phyloP scores from a whole-genome alignment of 2,329 filamentous ascomycete genomes.

The Botrytis elliptica region DNA sequence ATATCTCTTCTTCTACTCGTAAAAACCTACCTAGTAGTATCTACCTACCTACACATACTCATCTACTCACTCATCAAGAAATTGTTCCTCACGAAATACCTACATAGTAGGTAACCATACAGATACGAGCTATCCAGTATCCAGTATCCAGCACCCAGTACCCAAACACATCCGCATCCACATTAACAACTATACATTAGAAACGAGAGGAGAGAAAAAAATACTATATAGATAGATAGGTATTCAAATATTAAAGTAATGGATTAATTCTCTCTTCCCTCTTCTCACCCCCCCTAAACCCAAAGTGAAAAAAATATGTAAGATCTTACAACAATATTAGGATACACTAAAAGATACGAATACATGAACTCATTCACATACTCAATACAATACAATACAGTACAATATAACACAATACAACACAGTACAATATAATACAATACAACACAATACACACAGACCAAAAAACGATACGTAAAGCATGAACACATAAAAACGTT shows the following conservation, averaged over 20 bases:
- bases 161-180: no score
- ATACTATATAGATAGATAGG: not conserved
- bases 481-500: constrained; percentile 10
- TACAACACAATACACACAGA: not conserved
- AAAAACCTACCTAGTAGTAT: no score
- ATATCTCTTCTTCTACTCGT: not conserved
- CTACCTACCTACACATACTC: no score
- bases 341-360: not conserved
- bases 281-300: not conserved
- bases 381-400: not conserved
- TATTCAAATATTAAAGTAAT: not conserved
- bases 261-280: no score
- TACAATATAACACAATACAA: not conserved
- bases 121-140: no score
- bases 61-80: not conserved
- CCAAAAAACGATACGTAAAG: not conserved
- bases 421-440: not conserved
- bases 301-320: not conserved
- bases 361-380: not conserved
- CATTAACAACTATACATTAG: not conserved
- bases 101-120: not conserved
- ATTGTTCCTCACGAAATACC: not conserved
- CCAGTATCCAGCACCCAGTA: no score
- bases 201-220: not conserved
- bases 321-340: not conserved